A percentile compares a stretch with the other conserved stretches of the same genome.
Conservation (phyloP, 768 basidiomycete genomes). For the Auricularia sp. region DNA sequence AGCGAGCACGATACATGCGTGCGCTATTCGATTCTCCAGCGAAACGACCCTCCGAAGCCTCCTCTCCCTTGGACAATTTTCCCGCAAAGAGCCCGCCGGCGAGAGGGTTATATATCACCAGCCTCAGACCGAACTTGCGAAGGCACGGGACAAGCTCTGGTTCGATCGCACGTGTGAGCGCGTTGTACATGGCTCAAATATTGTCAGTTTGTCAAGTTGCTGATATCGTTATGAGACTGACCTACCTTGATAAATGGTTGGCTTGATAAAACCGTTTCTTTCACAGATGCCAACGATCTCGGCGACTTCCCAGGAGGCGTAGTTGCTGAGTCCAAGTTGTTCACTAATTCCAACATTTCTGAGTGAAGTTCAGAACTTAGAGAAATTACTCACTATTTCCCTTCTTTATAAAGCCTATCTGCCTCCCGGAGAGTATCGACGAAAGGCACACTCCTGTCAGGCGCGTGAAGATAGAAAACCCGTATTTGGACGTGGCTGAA, state of each 20-base stretch:
- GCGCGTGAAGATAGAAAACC: conserved; percentile 50
- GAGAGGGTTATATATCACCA: conserved; percentile 49
- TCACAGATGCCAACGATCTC: conserved; percentile 50
- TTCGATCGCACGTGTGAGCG: conserved; percentile 38
- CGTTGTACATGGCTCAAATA: conserved; percentile 34
- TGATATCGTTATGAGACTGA: too few species aligned
- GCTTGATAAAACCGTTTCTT: conserved; percentile 41
- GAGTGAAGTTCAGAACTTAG: neutral
- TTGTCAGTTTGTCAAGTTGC: too few species aligned
- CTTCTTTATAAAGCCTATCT: conserved; percentile 45
- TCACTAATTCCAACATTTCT: conserved; percentile 23
- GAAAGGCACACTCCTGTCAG: conserved; percentile 47
- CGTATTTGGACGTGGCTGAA: conserved; percentile 27
- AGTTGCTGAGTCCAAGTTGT: conserved; percentile 57
- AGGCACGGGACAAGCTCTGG: conserved; percentile 45
- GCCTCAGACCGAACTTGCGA: conserved; percentile 45
- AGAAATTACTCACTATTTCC: conserved; percentile 32
- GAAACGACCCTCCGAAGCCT: conserved; percentile 30
- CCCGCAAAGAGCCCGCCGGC: conserved; percentile 51
- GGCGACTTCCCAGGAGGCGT: conserved; percentile 48
- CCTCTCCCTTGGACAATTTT: conserved; percentile 28
- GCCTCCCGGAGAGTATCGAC: conserved; percentile 45
- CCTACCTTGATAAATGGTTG: conserved; percentile 47
- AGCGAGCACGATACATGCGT: conserved; percentile 35
- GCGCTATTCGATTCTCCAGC: conserved; percentile 27